Base-by-base conservation (phyloP, 2,329 filamentous ascomycete species). In the Pseudogymnoascus pannorum region DNA sequence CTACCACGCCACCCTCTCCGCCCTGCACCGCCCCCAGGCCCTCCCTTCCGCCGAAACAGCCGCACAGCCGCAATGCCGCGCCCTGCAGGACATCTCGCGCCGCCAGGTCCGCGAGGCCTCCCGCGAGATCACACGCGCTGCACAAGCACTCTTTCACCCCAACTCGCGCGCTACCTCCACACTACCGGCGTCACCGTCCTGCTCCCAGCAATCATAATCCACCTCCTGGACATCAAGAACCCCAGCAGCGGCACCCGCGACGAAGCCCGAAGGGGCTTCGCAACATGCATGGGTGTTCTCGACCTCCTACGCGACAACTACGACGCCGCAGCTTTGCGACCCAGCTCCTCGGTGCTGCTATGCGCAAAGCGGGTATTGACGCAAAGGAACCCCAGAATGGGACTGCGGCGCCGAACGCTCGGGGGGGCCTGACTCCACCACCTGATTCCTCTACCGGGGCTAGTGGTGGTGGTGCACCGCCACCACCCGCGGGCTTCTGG, bases 291-390 rank as follows among this genome's bases (percentile, higher is more conserved):
- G 91, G 84, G 87, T 54, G 91, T 96, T 63, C 89, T 97, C 79
- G 87, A 92, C 72, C 88, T 87, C 65, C 81, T 97, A 16, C 86
- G 92, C 35, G 91, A 96, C 70, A 90, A 92, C 29, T 97, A 97
- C 70, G n/a, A 97, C 70, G 87, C 92, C 0, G 92, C 92, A 0
- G 93, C 93, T 96, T 94, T 69, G 92, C 91, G n/a, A 93, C 90
- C 0, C 90, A 90, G 2, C 97, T 97, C 77, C 81, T 97, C n/a
- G 91, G 96, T 72, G 91, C 92, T 1, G 91, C 92, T 0, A 88
- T 96, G 65, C 87, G 89, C 64, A 95, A 96, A 76, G 91, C 91
- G 7, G 86, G 89, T 61, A 92, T 94, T 64, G 70, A 71, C 11
- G 60, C 68, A 11, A 61, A 20, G 11, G 36, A 59, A 18, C 31